Evolutionary conservation across 1,284 basidiomycete genomes (phyloP).

Genomic region (Chondrostereum purpureum): DNA sequence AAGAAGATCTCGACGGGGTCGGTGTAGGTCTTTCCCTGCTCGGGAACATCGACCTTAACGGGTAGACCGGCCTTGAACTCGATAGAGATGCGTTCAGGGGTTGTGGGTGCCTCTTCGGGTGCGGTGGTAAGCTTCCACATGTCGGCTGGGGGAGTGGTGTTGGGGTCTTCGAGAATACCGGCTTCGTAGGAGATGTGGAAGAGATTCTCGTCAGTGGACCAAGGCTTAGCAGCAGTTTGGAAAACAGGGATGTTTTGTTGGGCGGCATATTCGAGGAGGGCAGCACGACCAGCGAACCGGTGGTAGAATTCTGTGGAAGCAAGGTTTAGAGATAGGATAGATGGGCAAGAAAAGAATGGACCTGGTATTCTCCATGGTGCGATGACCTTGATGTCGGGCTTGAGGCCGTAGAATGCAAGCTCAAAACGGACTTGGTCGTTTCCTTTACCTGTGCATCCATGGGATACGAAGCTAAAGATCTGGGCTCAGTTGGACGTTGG

Average conservation of each 20-base stretch:
- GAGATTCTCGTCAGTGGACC: slow-evolving; percentile 99
- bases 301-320: slow-evolving; percentile 83
- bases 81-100: slow-evolving; percentile 78
- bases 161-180: slow-evolving; percentile 96
- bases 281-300: slow-evolving; percentile 92
- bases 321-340: background rate
- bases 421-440: slow-evolving; percentile 99
- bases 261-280: slow-evolving; percentile 86
- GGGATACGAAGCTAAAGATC: slow-evolving; percentile 77
- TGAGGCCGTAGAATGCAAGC: slow-evolving; percentile 97
- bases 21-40: slow-evolving; percentile 56
- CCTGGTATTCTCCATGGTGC: slow-evolving; percentile 96
- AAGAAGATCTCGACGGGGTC: slow-evolving; percentile 97
- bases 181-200: slow-evolving; percentile 99
- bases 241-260: slow-evolving; percentile 89
- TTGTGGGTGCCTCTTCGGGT: slow-evolving; percentile 77
- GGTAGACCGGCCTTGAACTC: slow-evolving; percentile 88
- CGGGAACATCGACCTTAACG: slow-evolving; percentile 63
- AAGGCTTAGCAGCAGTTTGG: slow-evolving; percentile 96
- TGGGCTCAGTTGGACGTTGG: background rate
- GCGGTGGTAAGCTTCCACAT: slow-evolving; percentile 98
- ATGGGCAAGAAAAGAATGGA: slow-evolving; percentile 25
- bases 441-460: slow-evolving; percentile 99
- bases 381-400: slow-evolving; percentile 98
- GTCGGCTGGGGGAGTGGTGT: slow-evolving; percentile 91